Conservation (phyloP, 208 protist species). For the Polymyxa betae region DNA sequence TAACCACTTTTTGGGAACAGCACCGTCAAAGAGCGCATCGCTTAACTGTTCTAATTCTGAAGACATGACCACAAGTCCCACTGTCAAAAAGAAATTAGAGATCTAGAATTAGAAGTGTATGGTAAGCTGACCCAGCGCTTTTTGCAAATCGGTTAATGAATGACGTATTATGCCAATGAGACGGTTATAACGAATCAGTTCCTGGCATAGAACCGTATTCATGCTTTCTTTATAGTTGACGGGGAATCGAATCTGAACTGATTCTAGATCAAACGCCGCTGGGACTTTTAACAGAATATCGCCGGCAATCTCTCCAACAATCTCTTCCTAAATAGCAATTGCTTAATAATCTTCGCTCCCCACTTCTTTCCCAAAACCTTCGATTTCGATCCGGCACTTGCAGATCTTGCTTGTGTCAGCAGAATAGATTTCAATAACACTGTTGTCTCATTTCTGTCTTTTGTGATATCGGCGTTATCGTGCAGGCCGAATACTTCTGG, state of each 20-base stretch:
- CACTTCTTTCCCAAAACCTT: neutral
- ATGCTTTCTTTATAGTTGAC: slow-evolving; percentile 88
- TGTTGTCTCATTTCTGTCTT: slow-evolving; percentile 73
- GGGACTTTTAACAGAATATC: slow-evolving; percentile 83
- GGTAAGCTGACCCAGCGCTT: slow-evolving; percentile 62
- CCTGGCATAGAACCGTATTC: slow-evolving; percentile 87
- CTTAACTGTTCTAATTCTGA: slow-evolving; percentile 65
- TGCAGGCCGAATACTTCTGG: slow-evolving; percentile 95
- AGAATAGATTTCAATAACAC: slow-evolving; percentile 68
- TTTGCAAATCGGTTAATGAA: slow-evolving; percentile 63
- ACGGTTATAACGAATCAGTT: slow-evolving; percentile 67
- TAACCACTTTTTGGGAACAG: slow-evolving; percentile 48
- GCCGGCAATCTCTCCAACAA: slow-evolving; percentile 80
- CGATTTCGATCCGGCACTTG: slow-evolving; percentile 51
- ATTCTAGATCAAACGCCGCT: slow-evolving; percentile 79
- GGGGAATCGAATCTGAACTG: slow-evolving; percentile 83
- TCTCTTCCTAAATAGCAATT: slow-evolving; percentile 53
- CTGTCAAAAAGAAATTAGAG: neutral
- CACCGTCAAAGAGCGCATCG: slow-evolving; percentile 62
- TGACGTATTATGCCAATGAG: slow-evolving; percentile 66
- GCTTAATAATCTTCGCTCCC: neutral
- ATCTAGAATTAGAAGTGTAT: neutral
- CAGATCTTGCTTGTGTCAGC: slow-evolving; percentile 57
- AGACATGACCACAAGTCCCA: slow-evolving; percentile 67
- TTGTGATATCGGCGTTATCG: slow-evolving; percentile 96